Evolutionary conservation across 2,329 filamentous ascomycete genomes (phyloP), one percentile per base, ranked within the genome.

Genomic region (Alternaria conjuncta): DNA sequence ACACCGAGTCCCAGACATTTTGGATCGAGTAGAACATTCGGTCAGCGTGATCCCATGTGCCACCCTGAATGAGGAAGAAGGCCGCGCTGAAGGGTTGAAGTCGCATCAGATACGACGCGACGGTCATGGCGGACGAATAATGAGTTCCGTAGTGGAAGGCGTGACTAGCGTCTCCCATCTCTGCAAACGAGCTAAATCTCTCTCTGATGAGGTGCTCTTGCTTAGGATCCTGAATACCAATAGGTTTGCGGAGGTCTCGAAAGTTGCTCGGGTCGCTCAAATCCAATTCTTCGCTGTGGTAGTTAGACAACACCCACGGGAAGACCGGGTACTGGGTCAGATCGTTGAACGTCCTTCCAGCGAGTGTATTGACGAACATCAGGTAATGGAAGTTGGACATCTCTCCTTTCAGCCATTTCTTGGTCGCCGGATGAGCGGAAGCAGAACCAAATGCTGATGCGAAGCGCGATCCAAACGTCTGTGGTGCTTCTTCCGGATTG

Each of bases 331-430:
- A 99, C 74, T 99, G 96, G 0, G 96, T 99, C 18, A 99, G 84
- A 76, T 99, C 96, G 75, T 99, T 99, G 83, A 99, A 99, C 0
- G 96, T 98, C 56, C 96, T 87, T 3, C 96, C 96, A 26, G 96
- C 96, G 87, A 99, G 93, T 0, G 96, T 98, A 76, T 99, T 99
- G 75, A 99, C 90, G 64, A 97, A 89, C 95, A 99, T 99, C 36
- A 99, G 87, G 76, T 99, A 99, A 79, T 98, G 94, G 74, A 99
- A 99, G 79, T 99, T 99, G 13, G 95, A 98, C 54, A 98, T 93
- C 74, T 99, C 96, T 12, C 96, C 96, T 76, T 90, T 91, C 63
- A 96, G 87, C 96, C 96, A 99, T 78, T 90, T 91, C 68, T 91
- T 90, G 74, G 96, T 97, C 9, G 93, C 90, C 10, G 94, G 92